Percentiles rank a stretch among this genome's conserved stretches.
These are phyloP conservation scores for Fusarium chlamydosporum DNA, from an alignment of 2,329 filamentous ascomycete species.

Conservation along the genomic window DNA sequence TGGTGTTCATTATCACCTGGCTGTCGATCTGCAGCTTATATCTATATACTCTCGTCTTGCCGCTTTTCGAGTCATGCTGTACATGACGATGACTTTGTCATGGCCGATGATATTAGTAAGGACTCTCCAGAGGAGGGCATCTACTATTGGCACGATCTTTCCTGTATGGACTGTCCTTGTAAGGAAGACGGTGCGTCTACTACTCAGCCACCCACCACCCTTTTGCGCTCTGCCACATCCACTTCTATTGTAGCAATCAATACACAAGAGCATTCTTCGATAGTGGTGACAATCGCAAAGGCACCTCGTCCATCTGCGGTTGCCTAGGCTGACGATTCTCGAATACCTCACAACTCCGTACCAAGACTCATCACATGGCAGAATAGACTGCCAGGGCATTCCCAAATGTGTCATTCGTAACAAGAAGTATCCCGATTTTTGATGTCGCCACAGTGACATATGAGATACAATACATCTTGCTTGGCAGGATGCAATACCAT, in stretches of 20 bases:
- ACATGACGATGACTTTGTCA: conserved; percentile 12
- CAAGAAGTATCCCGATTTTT: not conserved
- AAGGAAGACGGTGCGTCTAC: not conserved
- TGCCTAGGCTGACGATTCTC: too few relatives aligned
- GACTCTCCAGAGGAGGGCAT: conserved; percentile 13
- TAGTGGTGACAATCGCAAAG: not conserved
- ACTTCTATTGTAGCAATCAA: not conserved
- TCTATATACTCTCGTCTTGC: not conserved
- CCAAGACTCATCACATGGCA: not conserved
- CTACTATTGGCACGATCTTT: conserved; percentile 21
- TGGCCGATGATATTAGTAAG: conserved; percentile 10
- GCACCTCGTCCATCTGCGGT: not conserved
- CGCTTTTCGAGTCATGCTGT: conserved; percentile 17
- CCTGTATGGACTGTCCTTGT: conserved; percentile 18
- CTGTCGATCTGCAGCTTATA: conserved; percentile 10
- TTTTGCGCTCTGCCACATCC: not conserved
- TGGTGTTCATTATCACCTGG: conserved; percentile 15
- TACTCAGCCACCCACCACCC: not conserved
- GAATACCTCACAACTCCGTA: too few relatives aligned
- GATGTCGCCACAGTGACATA: not conserved
- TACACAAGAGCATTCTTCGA: not conserved
- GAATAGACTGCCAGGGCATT: not conserved
- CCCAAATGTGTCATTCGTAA: not conserved
- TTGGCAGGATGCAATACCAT: not conserved
- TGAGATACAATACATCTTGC: not conserved